Percentiles rank a stretch among this genome's conserved stretches.
Conservation (phyloP, 108 stramenopile species). For the Nannochloropsis gaditana region DNA sequence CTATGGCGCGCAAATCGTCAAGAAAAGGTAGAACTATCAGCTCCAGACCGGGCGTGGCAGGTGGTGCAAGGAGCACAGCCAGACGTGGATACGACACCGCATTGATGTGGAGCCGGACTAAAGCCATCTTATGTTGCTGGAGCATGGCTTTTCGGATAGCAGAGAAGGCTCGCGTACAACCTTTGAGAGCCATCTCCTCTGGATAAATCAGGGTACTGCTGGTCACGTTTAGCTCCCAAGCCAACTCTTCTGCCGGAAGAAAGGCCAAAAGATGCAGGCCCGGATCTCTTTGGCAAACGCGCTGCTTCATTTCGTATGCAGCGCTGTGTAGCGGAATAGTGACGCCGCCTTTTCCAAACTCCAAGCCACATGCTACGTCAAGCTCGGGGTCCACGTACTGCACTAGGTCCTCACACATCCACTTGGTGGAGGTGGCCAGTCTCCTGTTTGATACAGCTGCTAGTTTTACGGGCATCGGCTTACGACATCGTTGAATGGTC, state of each 20-base stretch:
- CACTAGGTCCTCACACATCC: not conserved
- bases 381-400: not conserved
- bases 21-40: not conserved
- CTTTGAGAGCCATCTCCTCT: not conserved
- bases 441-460: not conserved
- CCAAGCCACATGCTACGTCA: not conserved
- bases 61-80: not conserved
- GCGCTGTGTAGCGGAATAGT: not conserved
- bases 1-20: not conserved
- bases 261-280: not conserved
- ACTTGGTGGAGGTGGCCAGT: not conserved
- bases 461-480: not conserved
- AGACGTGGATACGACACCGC: not conserved
- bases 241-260: not conserved
- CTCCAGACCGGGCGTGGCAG: not conserved
- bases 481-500: not conserved
- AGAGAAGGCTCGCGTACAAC: not conserved
- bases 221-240: constrained; percentile 17
- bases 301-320: not conserved
- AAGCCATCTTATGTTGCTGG: not conserved
- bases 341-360: not conserved
- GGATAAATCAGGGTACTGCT: not conserved
- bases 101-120: not conserved
- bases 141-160: not conserved
- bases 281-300: not conserved